Conservation (phyloP, 441 rosid genomes). For the Gossypium gossypioides region DNA sequence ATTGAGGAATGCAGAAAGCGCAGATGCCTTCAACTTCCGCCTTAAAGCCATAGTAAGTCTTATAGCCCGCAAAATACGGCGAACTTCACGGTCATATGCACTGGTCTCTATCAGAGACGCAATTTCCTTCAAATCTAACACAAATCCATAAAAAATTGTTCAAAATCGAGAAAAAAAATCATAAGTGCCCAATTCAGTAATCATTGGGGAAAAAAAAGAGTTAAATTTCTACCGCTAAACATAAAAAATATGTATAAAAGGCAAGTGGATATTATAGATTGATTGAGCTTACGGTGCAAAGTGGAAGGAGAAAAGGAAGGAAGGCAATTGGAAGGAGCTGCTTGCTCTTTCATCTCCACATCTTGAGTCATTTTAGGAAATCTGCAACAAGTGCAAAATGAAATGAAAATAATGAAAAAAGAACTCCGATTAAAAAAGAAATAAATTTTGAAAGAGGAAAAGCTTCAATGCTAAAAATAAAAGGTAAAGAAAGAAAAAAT, state of each 20-base stretch:
- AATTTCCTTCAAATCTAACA: conserved; percentile 60
- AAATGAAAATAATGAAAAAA: not conserved
- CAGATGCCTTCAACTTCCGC: conserved; percentile 35
- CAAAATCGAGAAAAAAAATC: not conserved
- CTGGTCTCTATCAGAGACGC: conserved; percentile 54
- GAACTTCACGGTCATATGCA: conserved; percentile 45
- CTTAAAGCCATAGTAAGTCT: conserved; percentile 28
- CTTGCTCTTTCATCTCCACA: conserved; percentile 46
- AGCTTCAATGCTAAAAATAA: too few species aligned
- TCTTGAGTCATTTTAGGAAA: conserved; percentile 36
- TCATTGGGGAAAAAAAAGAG: not conserved
- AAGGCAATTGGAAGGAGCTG: conserved; percentile 28
- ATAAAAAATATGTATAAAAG: not conserved
- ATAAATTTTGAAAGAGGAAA: not conserved
- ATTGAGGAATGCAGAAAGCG: conserved; percentile 38
- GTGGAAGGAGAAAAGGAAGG: conserved; percentile 32
- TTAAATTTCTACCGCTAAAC: not conserved
- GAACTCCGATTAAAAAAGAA: not conserved
- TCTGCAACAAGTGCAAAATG: not conserved
- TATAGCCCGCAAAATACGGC: conserved; percentile 50
- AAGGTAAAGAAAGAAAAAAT: not conserved
- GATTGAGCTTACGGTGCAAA: conserved; percentile 31
- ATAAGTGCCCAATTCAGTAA: not conserved
- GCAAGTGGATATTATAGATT: not conserved
- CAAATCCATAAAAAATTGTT: not conserved